Base-by-base conservation (phyloP, 1,284 basidiomycete species). In the Neolentinus lepideus region DNA sequence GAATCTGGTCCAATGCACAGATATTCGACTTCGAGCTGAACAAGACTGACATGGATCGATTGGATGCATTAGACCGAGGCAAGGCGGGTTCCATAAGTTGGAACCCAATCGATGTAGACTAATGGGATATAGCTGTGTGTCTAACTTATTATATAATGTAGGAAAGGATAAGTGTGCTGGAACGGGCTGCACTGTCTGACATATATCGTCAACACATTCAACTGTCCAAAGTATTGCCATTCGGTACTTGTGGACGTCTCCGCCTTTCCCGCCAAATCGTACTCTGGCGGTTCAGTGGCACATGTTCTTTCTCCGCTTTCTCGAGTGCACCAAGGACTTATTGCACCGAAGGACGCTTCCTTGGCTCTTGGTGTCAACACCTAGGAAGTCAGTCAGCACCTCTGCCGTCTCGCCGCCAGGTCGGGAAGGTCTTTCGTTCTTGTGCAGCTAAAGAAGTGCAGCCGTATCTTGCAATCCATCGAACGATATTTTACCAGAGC, bases 11-110 rank as follows among this genome's bases (percentile, higher is more conserved):
- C 10, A 88, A 86, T 61, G 67, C 74, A 0, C 63, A 79, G 25
- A 67, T 85, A 1, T 82, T 72, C 61, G 75, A 78, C 62, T 86
- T 85, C 61, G 71, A 74, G 57, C 67, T 88, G 8, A 69, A 69
- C 51, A 61, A 63, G 8, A 71, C 72, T 25, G 81, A 85, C 58
- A 82, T 86, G 75, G 56, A 57, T 3, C 62, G 60, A 35, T 66
- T 85, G 4, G 75, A 83, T 59, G 70, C 58, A 1, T 69, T 83
- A 0, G 81, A 84, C 60, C 59, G 68, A 55, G 81, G 78, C 0
- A 67, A 70, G 31, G 69, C 65, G 1, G 80, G 80, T 3, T 71
- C 77, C 3, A 64, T 76, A 22, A 75, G 71, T 10, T 82, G 79
- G 79, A 80, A 81, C 61, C 78, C 78, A 0, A 69, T 79, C 6